These are phyloP conservation scores for Irpex sp. DNA, from an alignment of 1,284 basidiomycete genomes.

Conservation along the genomic window DNA sequence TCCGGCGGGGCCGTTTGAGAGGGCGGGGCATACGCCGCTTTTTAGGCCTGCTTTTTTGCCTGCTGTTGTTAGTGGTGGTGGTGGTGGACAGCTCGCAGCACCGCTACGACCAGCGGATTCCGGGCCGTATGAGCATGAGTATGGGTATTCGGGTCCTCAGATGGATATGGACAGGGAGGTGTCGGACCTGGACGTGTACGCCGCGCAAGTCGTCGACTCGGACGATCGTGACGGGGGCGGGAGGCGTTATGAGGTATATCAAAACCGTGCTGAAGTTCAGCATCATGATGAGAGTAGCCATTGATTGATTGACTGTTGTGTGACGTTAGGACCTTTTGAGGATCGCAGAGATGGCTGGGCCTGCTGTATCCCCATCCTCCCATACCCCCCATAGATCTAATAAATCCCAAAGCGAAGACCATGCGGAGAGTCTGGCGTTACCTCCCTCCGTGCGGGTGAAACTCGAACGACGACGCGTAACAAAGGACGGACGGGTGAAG, in stretches of 20 bases:
- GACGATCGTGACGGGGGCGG: constrained; percentile 39
- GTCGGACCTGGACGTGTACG: constrained; percentile 55
- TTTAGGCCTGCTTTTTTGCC: neutral
- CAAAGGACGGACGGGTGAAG: constrained; percentile 69
- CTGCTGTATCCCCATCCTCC: constrained; percentile 31
- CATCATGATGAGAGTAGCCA: too few species aligned
- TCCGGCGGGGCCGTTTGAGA: constrained; percentile 14
- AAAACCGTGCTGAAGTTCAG: constrained; percentile 18
- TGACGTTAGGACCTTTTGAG: constrained; percentile 47
- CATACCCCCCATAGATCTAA: constrained; percentile 4
- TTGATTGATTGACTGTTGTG: too few species aligned
- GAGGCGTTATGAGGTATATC: constrained; percentile 52
- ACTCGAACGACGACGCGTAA: constrained; percentile 59
- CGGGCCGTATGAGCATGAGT: too few species aligned
- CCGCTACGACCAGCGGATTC: too few species aligned
- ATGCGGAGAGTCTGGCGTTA: constrained; percentile 16
- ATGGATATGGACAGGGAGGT: too few species aligned
- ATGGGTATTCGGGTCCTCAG: too few species aligned
- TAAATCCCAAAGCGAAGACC: neutral
- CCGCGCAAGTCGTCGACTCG: constrained; percentile 41
- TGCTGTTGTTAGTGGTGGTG: neutral
- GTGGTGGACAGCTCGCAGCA: too few species aligned
- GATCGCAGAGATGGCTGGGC: constrained; percentile 59
- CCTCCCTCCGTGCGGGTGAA: constrained; percentile 57
- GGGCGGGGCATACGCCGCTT: constrained; percentile 3